Base-by-base conservation (phyloP, 352 stramenopile genomes). In the Peronospora tabacina region DNA sequence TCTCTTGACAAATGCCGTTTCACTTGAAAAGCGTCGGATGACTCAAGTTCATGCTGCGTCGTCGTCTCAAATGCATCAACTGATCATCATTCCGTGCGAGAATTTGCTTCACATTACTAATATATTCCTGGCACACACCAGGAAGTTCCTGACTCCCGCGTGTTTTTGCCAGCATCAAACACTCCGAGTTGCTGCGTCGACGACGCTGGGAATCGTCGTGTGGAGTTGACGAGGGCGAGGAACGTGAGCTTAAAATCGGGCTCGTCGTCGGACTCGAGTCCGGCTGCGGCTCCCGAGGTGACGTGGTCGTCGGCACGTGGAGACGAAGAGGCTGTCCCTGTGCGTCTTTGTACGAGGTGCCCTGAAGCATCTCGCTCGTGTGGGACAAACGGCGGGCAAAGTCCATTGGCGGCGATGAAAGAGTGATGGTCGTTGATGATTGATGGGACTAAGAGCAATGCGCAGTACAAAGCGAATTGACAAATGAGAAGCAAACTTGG, bases 41-140 rank as follows among this genome's bases (percentile, higher is more conserved):
- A 48, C 61, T 63, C 7, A 72, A 66, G 68, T 74, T 79, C 70
- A 66, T 86, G 56, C 68, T 84, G 46, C 79, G 79, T 41, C 74
- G 75, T 36, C 75, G 75, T 49, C 65, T 67, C 9, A 78, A 52
- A 28, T 75, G 53, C 56, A 59, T 59, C 13, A 66, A 47, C 42
- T 72, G 49, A 28, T 82, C 66, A 44, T 85, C 72, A 36, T 67
- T 88, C 13, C 77, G 75, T 20, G 82, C 82, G 37, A 92, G 55
- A 40, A 90, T 89, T 52, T 85, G 77, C 73, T 92, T 89, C 47
- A 92, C 78, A 45, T 75, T 84, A 47, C 63, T 82, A 44, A 92
- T 92, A 62, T 92, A 92, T 33, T 92, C 82, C 40, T 87, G 66
- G 60, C 82, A 92, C 19, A 76, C 76, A 2, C 78, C 75, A 0